Conservation (phyloP, 192 early-diverging fungal species). For the Phycomyces blakesleeanus region DNA sequence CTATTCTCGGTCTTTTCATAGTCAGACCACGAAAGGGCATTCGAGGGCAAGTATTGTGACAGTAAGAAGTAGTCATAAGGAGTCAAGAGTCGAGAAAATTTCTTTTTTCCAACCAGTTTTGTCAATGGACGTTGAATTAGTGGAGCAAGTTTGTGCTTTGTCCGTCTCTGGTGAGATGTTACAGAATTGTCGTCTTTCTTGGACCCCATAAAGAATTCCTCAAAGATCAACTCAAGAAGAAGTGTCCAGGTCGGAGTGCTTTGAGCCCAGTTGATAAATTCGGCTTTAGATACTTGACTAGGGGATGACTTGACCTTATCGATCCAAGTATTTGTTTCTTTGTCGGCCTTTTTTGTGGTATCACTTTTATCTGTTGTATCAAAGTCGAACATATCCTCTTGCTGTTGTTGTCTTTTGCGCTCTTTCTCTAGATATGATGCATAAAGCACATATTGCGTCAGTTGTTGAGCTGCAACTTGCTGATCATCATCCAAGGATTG, state of each 20-base stretch:
- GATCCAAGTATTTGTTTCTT: not conserved
- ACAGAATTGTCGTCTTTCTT: not conserved
- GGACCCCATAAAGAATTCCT: not conserved
- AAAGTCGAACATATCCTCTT: slow-evolving; percentile 4
- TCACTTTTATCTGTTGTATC: not conserved
- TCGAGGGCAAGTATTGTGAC: slow-evolving; percentile 13
- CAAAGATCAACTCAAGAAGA: slow-evolving; percentile 2
- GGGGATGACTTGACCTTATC: not conserved
- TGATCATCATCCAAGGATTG: not conserved
- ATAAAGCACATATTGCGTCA: not conserved
- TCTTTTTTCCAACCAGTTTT: not conserved
- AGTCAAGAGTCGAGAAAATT: slow-evolving; percentile 35
- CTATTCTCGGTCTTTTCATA: slow-evolving; percentile 6
- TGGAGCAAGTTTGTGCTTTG: slow-evolving; percentile 8
- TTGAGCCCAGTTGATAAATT: slow-evolving; percentile 8
- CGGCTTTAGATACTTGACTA: not conserved
- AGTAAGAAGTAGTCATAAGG: slow-evolving; percentile 40
- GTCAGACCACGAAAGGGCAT: slow-evolving; percentile 18
- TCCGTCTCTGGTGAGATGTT: slow-evolving; percentile 1
- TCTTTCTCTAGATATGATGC: not conserved
- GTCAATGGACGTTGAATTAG: not conserved
- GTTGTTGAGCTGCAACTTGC: not conserved
- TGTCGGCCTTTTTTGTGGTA: too few species aligned
- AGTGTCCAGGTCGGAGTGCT: slow-evolving; percentile 2
- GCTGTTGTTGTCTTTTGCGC: not conserved